Conservation (phyloP, 148 eudicot species). For the Rhododendron vialii region DNA sequence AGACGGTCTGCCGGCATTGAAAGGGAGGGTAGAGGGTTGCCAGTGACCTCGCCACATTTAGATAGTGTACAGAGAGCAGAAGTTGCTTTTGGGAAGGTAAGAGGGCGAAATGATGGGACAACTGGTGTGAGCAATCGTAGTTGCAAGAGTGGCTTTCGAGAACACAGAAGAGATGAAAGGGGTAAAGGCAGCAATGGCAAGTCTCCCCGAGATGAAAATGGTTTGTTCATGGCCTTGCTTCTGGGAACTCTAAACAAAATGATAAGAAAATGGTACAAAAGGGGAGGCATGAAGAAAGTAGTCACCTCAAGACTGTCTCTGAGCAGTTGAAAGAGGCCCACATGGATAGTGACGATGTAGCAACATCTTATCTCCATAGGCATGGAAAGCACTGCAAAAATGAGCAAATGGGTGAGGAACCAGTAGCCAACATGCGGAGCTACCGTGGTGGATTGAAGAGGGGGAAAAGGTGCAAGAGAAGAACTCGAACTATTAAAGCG, state of each 20-base stretch:
- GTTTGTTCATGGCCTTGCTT: slow-evolving; percentile 30
- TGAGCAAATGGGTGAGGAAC: slow-evolving; percentile 31
- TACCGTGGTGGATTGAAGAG: slow-evolving; percentile 43
- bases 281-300: slow-evolving; percentile 35
- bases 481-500: slow-evolving; percentile 38
- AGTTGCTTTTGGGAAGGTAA: slow-evolving; percentile 19
- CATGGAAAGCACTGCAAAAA: slow-evolving; percentile 24
- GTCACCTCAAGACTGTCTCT: slow-evolving; percentile 44
- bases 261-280: slow-evolving; percentile 33
- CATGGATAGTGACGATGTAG: slow-evolving; percentile 51
- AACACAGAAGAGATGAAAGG: slow-evolving; percentile 40
- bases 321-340: slow-evolving; percentile 54
- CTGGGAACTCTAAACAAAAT: slow-evolving; percentile 35
- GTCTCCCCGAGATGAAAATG: slow-evolving; percentile 26
- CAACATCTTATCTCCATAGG: slow-evolving; percentile 41
- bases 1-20: slow-evolving; percentile 57
- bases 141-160: slow-evolving; percentile 33
- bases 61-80: slow-evolving; percentile 24
- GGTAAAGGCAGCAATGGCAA: slow-evolving; percentile 28
- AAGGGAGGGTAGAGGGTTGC: slow-evolving; percentile 31
- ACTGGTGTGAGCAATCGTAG: slow-evolving; percentile 39
- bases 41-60: slow-evolving; percentile 38
- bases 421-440: slow-evolving; percentile 41
- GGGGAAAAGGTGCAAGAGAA: slow-evolving; percentile 66
- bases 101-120: slow-evolving; percentile 25